Conservation (phyloP, 257 asterid species). For the Haberlea rhodopensis region DNA sequence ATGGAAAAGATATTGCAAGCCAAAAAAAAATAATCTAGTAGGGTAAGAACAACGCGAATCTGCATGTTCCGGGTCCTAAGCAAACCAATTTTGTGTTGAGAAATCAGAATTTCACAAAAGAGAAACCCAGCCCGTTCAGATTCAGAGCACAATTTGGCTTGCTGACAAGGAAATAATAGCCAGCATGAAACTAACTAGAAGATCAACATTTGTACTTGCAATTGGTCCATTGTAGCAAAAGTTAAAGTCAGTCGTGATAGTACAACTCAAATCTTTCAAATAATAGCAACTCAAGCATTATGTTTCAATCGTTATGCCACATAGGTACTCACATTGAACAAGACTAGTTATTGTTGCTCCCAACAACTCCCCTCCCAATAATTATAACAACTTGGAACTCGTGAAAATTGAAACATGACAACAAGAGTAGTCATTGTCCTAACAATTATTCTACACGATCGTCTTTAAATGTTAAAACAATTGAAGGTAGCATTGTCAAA, state of each 20-base stretch:
- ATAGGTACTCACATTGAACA: too few species aligned
- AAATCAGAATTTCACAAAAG: neutral
- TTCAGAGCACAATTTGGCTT: neutral
- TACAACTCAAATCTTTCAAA: neutral
- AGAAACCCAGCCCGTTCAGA: neutral
- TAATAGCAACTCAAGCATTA: too few species aligned
- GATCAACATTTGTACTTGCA: neutral
- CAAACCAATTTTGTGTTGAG: neutral
- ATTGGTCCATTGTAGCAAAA: too few species aligned
- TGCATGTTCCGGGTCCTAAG: constrained; percentile 10
- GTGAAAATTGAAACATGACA: neutral
- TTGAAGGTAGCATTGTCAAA: constrained; percentile 24
- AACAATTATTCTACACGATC: constrained; percentile 4
- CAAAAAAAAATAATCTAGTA: neutral
- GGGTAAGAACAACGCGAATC: constrained; percentile 2
- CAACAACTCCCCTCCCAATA: too few species aligned
- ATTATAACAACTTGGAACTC: neutral
- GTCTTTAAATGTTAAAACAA: constrained; percentile 24
- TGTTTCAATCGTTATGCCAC: neutral
- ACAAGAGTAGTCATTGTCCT: too few species aligned
- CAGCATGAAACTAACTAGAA: constrained; percentile 19
- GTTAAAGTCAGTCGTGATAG: too few species aligned
- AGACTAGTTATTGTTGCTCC: too few species aligned
- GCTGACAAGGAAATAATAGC: constrained; percentile 1
- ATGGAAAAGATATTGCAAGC: neutral